Evolutionary conservation across 768 basidiomycete species (phyloP).

Genomic region (Pleurotus ostreatus): DNA sequence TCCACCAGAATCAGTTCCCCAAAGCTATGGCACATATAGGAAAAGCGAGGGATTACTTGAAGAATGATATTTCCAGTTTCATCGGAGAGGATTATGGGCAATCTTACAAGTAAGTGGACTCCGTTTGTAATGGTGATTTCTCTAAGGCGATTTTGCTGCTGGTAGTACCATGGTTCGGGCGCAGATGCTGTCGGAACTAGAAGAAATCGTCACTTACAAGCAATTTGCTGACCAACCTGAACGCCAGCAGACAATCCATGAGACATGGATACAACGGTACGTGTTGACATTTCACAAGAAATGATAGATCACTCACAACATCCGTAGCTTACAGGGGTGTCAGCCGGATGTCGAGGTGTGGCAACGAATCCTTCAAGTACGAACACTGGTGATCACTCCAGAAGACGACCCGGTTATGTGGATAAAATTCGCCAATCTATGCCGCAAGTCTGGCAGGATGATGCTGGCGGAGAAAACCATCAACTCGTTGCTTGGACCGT

Average conservation of each 20-base stretch:
- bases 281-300: not conserved
- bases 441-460: slow-evolving; percentile 93
- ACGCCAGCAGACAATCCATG: slow-evolving; percentile 81
- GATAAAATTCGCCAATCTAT: slow-evolving; percentile 98
- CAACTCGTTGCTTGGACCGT: slow-evolving; percentile 80
- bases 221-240: slow-evolving; percentile 92
- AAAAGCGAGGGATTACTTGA: slow-evolving; percentile 87
- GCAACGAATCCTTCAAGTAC: slow-evolving; percentile 95
- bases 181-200: slow-evolving; percentile 96
- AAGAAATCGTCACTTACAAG: slow-evolving; percentile 96
- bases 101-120: slow-evolving; percentile 77
- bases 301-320: not conserved
- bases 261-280: slow-evolving; percentile 97
- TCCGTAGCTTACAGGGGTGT: slow-evolving; percentile 79
- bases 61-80: slow-evolving; percentile 86
- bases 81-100: slow-evolving; percentile 95
- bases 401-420: slow-evolving; percentile 96
- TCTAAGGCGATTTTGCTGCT: not conserved
- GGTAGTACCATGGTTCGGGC: slow-evolving; percentile 90
- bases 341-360: slow-evolving; percentile 99
- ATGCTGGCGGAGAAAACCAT: slow-evolving; percentile 94
- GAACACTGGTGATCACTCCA: slow-evolving; percentile 88
- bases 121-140: not conserved
- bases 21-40: slow-evolving; percentile 88
- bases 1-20: slow-evolving; percentile 94